phyloP scores from a whole-genome alignment of 495 filamentous ascomycete genomes.

The Pseudomonodictys pantanalensis region DNA sequence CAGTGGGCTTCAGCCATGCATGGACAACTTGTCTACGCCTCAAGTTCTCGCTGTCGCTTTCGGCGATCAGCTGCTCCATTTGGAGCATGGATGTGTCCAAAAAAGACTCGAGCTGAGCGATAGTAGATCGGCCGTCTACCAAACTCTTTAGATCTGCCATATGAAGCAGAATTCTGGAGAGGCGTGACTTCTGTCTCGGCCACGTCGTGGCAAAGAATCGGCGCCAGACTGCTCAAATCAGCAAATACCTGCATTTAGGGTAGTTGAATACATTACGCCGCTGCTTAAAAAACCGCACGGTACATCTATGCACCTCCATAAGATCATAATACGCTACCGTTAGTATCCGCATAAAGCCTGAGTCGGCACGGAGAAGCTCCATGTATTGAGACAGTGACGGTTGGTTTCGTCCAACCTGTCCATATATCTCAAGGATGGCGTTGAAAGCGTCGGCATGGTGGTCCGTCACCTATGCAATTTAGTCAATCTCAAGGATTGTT shows the following conservation, averaged over 20 bases:
- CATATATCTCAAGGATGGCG: slow-evolving; percentile 5
- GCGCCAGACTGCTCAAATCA: neutral
- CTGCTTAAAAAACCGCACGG: neutral
- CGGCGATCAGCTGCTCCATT: neutral
- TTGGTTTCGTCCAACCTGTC: slow-evolving; percentile 9
- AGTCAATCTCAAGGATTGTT: neutral
- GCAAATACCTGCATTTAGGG: neutral
- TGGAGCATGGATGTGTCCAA: neutral
- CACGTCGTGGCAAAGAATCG: neutral
- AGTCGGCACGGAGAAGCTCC: neutral
- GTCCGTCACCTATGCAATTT: neutral
- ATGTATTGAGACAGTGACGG: slow-evolving; percentile 9
- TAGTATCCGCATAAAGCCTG: neutral
- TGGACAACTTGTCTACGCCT: neutral
- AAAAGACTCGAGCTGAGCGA: neutral
- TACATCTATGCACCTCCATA: neutral
- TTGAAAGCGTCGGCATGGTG: slow-evolving; percentile 14
- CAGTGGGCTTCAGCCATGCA: neutral
- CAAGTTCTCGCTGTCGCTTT: neutral
- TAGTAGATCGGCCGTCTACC: too few species aligned
- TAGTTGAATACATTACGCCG: neutral
- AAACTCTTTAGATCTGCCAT: neutral
- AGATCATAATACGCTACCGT: slow-evolving; percentile 11
- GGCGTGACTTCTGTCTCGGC: neutral
- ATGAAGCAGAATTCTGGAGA: neutral